phyloP scores from a whole-genome alignment of 1,284 basidiomycete genomes.

The Cryptococcus maquisensis region DNA sequence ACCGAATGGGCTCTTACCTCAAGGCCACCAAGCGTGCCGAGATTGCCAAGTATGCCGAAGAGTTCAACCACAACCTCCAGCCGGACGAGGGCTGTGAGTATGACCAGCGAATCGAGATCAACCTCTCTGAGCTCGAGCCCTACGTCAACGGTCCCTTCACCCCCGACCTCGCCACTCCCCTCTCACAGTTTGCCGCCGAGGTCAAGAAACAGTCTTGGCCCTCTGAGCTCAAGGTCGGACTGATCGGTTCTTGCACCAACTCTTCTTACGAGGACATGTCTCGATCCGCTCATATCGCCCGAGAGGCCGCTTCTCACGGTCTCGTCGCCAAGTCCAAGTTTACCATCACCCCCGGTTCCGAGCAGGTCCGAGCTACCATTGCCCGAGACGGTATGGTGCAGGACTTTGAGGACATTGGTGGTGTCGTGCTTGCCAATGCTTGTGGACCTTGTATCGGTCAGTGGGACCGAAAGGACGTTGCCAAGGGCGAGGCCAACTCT shows the following conservation, averaged over 20 bases:
- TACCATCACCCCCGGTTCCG: constrained; percentile 93
- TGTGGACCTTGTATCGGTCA: constrained; percentile 99
- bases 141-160: constrained; percentile 98
- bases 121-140: constrained; percentile 93
- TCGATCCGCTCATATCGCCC: constrained; percentile 82
- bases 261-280: constrained; percentile 96
- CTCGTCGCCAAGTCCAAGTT: constrained; percentile 79
- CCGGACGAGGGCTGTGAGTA: constrained; percentile 89
- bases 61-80: constrained; percentile 86
- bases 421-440: constrained; percentile 88
- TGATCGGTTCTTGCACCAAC: constrained; percentile 98
- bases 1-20: constrained; percentile 88
- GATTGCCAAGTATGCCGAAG: constrained; percentile 84
- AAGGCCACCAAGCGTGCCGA: constrained; percentile 85
- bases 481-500: constrained; percentile 89
- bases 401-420: constrained; percentile 74
- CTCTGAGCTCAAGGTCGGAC: constrained; percentile 86
- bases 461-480: constrained; percentile 81
- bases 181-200: constrained; percentile 83
- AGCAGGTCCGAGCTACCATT: constrained; percentile 96
- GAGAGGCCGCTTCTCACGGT: constrained; percentile 73
- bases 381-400: constrained; percentile 86
- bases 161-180: constrained; percentile 89
- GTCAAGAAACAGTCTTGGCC: constrained; percentile 98
- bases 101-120: constrained; percentile 90